These are phyloP conservation scores for Colletotrichum caudatum DNA, from an alignment of 2,329 filamentous ascomycete genomes.

Conservation along the genomic window DNA sequence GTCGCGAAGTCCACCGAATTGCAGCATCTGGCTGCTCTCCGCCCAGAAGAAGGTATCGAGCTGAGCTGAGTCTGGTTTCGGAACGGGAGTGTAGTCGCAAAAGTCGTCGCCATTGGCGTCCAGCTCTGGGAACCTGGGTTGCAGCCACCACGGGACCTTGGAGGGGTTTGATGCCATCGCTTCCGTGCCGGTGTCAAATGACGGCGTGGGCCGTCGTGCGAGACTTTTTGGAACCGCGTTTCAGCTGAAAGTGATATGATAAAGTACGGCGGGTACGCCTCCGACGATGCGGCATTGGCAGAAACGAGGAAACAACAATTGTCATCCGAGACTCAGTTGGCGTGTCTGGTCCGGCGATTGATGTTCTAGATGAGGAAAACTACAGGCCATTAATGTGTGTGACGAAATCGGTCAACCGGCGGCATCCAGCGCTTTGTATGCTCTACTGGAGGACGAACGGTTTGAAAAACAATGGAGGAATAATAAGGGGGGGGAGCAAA, in stretches of 20 bases:
- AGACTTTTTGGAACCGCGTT: not conserved
- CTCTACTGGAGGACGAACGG: not conserved
- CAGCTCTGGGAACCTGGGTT: not conserved
- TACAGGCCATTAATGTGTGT: not conserved
- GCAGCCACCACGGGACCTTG: not conserved
- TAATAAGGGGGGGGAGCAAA: not conserved
- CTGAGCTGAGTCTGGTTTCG: not conserved
- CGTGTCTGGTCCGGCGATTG: not conserved
- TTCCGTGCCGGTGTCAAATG: not conserved
- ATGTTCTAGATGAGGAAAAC: not conserved
- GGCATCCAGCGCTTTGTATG: not conserved
- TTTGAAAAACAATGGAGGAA: not conserved
- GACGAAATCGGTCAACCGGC: not conserved
- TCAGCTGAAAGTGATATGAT: not conserved
- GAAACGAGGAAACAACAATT: not conserved
- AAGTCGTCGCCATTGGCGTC: not conserved
- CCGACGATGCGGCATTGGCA: not conserved
- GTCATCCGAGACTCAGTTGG: not conserved
- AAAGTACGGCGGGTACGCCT: not conserved
- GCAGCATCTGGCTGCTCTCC: not conserved
- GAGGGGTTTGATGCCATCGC: not conserved
- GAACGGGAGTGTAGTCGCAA: not conserved
- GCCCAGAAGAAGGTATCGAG: slow-evolving; percentile 4
- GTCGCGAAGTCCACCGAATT: not conserved
- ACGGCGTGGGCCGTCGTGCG: too few species aligned